Percentiles rank a stretch among this genome's conserved stretches.
Conservation (phyloP, 257 asterid genomes). For the Solanum sparsipilum region DNA sequence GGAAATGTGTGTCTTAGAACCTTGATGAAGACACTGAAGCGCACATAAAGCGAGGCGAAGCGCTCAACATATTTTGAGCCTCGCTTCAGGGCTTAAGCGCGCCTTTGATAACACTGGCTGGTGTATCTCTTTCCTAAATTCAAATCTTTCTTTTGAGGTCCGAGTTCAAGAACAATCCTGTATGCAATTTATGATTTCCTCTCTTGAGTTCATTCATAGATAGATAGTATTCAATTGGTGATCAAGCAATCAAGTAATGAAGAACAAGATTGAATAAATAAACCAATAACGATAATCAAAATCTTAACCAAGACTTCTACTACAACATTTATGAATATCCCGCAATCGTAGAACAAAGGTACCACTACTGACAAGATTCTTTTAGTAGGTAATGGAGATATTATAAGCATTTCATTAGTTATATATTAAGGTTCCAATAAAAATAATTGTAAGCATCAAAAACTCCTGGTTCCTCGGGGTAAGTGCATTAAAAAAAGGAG, state of each 20-base stretch:
- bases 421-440: background rate
- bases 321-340: background rate
- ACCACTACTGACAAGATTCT: background rate
- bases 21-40: too few relatives aligned
- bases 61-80: too few relatives aligned
- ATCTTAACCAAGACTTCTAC: background rate
- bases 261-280: background rate
- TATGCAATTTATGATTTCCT: background rate
- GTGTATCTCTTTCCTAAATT: background rate
- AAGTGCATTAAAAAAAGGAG: background rate
- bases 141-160: background rate
- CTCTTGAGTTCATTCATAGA: background rate
- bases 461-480: background rate
- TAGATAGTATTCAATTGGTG: background rate
- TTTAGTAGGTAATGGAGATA: background rate
- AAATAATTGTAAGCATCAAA: background rate
- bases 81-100: too few relatives aligned
- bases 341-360: background rate
- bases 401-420: background rate
- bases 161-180: background rate
- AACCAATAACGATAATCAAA: background rate
- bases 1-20: too few relatives aligned
- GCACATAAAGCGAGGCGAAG: too few relatives aligned
- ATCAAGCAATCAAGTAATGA: background rate
- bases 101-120: background rate